A percentile compares a stretch with the other conserved stretches of the same genome.
Evolutionary conservation across 2,329 filamentous ascomycete species (phyloP).

Genomic region (Penicillium sp.): DNA sequence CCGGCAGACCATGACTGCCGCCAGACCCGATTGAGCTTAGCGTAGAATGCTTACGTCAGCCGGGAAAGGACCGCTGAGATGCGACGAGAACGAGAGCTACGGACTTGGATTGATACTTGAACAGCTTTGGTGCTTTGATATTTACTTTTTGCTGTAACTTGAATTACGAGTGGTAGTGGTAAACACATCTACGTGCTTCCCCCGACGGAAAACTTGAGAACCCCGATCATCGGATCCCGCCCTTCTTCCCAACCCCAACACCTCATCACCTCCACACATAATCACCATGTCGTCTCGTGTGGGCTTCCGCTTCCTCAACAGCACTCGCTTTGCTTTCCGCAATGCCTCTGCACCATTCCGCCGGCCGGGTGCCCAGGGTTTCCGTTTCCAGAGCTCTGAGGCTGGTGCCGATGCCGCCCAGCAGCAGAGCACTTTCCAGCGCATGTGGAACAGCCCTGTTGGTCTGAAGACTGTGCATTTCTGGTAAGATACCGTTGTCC

Average conservation of each 20-base stretch:
- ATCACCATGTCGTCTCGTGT: constrained; percentile 51
- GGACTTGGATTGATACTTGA: not conserved
- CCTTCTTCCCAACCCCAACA: constrained; percentile 17
- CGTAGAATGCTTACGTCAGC: constrained; percentile 28
- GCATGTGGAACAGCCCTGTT: constrained; percentile 76
- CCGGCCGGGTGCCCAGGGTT: constrained; percentile 46
- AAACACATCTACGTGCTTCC: not conserved
- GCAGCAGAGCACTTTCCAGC: constrained; percentile 58
- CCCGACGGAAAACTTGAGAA: constrained; percentile 19
- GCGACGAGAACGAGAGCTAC: not conserved
- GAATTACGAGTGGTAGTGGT: constrained; percentile 7
- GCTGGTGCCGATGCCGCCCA: constrained; percentile 43
- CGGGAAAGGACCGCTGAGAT: constrained; percentile 8
- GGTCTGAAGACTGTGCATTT: constrained; percentile 95
- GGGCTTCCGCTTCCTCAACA: constrained; percentile 55
- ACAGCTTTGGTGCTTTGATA: not conserved
- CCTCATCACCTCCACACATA: constrained; percentile 13
- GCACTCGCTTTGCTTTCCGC: constrained; percentile 48
- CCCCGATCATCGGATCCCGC: constrained; percentile 22
- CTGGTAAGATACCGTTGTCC: constrained; percentile 56
- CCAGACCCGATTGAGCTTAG: constrained; percentile 15
- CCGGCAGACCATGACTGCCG: constrained; percentile 12
- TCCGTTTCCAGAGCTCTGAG: constrained; percentile 68
- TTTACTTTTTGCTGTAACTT: not conserved
- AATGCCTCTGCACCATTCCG: constrained; percentile 54